phyloP scores from a whole-genome alignment of 805 yeast species.

The Kodamaea laetipori region DNA sequence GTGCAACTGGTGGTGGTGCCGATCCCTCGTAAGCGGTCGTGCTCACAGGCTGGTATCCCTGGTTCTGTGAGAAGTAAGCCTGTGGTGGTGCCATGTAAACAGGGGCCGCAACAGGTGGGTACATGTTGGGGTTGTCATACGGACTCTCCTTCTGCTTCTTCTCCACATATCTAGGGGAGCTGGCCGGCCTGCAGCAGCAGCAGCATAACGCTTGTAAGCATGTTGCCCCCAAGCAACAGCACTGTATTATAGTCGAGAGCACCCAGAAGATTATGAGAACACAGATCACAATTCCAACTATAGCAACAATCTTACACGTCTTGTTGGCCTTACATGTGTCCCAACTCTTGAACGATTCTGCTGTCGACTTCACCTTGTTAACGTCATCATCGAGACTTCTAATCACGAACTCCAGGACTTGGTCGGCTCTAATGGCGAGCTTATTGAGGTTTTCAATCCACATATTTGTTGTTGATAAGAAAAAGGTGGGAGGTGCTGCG shows the following conservation, averaged over 20 bases:
- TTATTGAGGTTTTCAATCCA: constrained; percentile 10
- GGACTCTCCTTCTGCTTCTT: constrained; percentile 24
- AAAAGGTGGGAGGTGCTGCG: neutral
- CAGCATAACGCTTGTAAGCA: constrained; percentile 49
- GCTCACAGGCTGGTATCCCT: constrained; percentile 18
- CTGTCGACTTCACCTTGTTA: constrained; percentile 36
- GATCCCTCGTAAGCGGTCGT: constrained; percentile 11
- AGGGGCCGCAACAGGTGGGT: constrained; percentile 24
- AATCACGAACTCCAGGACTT: constrained; percentile 7
- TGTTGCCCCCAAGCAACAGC: constrained; percentile 54
- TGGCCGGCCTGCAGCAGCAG: constrained; percentile 46
- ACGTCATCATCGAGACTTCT: constrained; percentile 20
- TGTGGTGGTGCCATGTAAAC: constrained; percentile 19
- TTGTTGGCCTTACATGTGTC: constrained; percentile 78
- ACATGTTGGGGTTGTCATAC: constrained; percentile 38
- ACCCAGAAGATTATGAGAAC: constrained; percentile 57
- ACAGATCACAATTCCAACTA: constrained; percentile 68
- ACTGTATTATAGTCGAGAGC: constrained; percentile 53
- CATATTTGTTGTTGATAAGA: constrained; percentile 10
- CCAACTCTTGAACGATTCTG: constrained; percentile 66
- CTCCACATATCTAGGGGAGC: constrained; percentile 16
- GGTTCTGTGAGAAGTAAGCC: constrained; percentile 17
- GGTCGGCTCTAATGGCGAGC: constrained; percentile 9
- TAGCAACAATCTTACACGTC: constrained; percentile 74
- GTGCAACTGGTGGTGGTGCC: constrained; percentile 7